Base-by-base conservation (phyloP, 2,329 filamentous ascomycete genomes). In the Ophidiomyces ophidiicola region DNA sequence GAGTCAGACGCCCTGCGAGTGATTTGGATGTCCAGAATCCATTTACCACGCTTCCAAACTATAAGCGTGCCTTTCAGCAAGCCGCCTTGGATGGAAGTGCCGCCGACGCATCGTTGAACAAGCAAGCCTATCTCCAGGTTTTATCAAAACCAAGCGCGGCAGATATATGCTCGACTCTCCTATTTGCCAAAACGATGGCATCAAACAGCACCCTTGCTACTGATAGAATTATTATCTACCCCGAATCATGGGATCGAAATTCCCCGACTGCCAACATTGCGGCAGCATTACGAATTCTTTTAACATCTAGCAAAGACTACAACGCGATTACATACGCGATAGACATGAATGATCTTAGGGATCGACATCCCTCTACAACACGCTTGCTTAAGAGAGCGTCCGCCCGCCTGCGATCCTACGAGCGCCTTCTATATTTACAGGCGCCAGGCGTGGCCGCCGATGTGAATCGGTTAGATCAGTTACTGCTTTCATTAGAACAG, bases 191-290 rank as follows among this genome's bases (percentile, higher is more conserved):
- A 47, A 51, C 53, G 12, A 50, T 67, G 24, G 44, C 55, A 1
- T 53, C 51, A 18, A 58, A 61, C 20, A 50, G 50, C 38, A 57
- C 55, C 4, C 52, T 46, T 10, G 41, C 59, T 17, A 54, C 61
- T 25, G 62, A 65, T 25, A 59, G 61, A 7, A 49, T 68, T n/a
- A 60, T 67, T 33, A 58, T 68, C 46, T 68, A 68, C 45, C 64
- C 64, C 5, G 51, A 58, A 41, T 59, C 62, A 44, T 67, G 64
- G 64, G 64, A 67, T 39, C 37, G 47, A 11, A 30, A 53, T 51
- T 48, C 48, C 48, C 19, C 42, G 46, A 15, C 48, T 0, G 48
- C 53, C 21, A 46, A 50, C 1, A 49, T 61, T 33, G 45, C 53
- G 1, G 50, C 48, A 10, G 60, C 61, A 0, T 47, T 67, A 15